Evolutionary conservation across 2,329 filamentous ascomycete genomes (phyloP).

Genomic region (Fusarium euwallaceae): DNA sequence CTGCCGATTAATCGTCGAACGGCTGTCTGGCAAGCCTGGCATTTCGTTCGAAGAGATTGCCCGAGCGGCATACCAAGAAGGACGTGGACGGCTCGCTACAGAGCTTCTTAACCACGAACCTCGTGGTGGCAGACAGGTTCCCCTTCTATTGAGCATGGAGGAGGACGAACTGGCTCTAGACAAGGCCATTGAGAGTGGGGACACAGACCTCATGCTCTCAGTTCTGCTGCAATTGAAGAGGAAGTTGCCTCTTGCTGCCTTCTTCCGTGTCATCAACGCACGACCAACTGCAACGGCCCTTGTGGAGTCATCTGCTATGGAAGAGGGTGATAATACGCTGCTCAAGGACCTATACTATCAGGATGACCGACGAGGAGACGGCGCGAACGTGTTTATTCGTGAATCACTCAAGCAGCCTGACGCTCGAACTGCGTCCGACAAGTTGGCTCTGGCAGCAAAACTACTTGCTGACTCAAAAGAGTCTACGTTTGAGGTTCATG

Average conservation of each 20-base stretch:
- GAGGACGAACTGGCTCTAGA: constrained; percentile 95
- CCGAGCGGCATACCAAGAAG: constrained; percentile 93
- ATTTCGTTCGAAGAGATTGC: constrained; percentile 98
- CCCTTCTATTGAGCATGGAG: constrained; percentile 92
- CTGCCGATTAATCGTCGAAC: constrained; percentile 87
- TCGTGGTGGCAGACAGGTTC: constrained; percentile 94
- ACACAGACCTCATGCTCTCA: constrained; percentile 92
- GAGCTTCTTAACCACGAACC: constrained; percentile 94
- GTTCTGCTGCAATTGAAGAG: constrained; percentile 90
- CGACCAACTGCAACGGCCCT: constrained; percentile 89
- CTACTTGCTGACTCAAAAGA: constrained; percentile 88
- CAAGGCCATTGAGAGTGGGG: constrained; percentile 95
- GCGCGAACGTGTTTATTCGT: constrained; percentile 86
- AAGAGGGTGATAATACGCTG: constrained; percentile 79
- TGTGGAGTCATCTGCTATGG: constrained; percentile 83
- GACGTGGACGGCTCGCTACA: constrained; percentile 87
- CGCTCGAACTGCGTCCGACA: constrained; percentile 80
- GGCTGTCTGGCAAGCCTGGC: constrained; percentile 87
- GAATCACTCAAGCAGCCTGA: constrained; percentile 84
- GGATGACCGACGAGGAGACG: constrained; percentile 90
- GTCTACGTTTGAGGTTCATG: constrained; percentile 77
- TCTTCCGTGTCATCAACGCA: constrained; percentile 91
- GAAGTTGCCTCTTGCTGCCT: constrained; percentile 88
- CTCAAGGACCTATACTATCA: constrained; percentile 98
- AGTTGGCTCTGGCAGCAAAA: constrained; percentile 87